A percentile compares a stretch with the other conserved stretches of the same genome.
These are phyloP conservation scores for Aspergillus olivimuriae DNA, from an alignment of 495 filamentous ascomycete species.

Conservation along the genomic window DNA sequence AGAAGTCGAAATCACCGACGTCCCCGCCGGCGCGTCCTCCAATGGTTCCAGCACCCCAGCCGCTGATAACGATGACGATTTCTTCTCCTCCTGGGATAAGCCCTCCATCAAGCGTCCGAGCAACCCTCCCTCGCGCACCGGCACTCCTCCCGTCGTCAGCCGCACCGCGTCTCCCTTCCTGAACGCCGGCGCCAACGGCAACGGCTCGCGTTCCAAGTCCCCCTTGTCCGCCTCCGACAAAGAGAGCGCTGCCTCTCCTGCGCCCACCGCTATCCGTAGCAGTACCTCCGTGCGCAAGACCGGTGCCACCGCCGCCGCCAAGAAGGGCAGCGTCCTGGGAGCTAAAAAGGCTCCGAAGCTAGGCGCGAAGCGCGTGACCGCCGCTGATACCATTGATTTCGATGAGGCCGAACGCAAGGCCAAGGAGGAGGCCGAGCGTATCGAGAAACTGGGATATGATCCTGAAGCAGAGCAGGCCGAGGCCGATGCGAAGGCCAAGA, in stretches of 20 bases:
- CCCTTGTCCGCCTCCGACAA: slow-evolving; percentile 63
- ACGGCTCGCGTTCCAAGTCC: slow-evolving; percentile 70
- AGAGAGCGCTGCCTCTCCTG: slow-evolving; percentile 29
- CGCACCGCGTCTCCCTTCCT: slow-evolving; percentile 87
- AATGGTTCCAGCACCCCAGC: slow-evolving; percentile 66
- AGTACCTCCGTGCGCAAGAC: slow-evolving; percentile 74
- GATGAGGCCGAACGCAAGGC: slow-evolving; percentile 96
- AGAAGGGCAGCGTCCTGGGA: slow-evolving; percentile 78
- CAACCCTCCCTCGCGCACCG: slow-evolving; percentile 85
- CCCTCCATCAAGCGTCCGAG: slow-evolving; percentile 94
- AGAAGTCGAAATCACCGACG: slow-evolving; percentile 80
- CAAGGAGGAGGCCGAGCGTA: slow-evolving; percentile 93
- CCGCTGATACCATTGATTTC: slow-evolving; percentile 77
- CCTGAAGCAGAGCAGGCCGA: slow-evolving; percentile 75
- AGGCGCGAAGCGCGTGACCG: slow-evolving; percentile 82
- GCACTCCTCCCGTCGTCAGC: slow-evolving; percentile 77
- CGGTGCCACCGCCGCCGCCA: slow-evolving; percentile 48
- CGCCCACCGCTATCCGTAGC: slow-evolving; percentile 60
- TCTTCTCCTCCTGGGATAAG: slow-evolving; percentile 99
- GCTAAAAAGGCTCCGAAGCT: slow-evolving; percentile 85
- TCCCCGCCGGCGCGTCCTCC: slow-evolving; percentile 48
- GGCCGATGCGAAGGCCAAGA: slow-evolving; percentile 45
- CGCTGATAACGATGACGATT: slow-evolving; percentile 79
- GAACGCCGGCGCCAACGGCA: slow-evolving; percentile 62
- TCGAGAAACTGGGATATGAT: slow-evolving; percentile 97